Evolutionary conservation across 768 basidiomycete species (phyloP).

Genomic region (Lenzites betulinus): DNA sequence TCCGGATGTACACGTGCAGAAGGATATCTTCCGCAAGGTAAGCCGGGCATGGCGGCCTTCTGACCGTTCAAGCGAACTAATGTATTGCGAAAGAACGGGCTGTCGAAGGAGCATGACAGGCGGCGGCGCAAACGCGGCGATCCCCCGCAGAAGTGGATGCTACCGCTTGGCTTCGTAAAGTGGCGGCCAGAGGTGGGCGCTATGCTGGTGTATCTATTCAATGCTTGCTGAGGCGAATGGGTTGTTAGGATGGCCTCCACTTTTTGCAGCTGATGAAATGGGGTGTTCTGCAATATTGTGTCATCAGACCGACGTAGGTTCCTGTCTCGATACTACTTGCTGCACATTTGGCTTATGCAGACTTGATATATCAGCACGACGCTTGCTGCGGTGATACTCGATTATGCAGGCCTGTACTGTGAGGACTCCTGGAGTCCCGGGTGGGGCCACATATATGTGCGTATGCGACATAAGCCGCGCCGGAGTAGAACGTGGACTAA

Average conservation of each 20-base stretch:
- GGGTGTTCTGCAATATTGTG: conserved; percentile 74
- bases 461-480: conserved; percentile 19
- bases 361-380: conserved; percentile 45
- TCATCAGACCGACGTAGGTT: conserved; percentile 57
- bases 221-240: background rate
- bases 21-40: conserved; percentile 54
- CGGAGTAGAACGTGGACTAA: background rate
- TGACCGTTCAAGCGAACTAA: background rate
- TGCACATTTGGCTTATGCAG: background rate
- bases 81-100: conserved; percentile 36
- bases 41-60: background rate
- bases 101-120: conserved; percentile 58
- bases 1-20: conserved; percentile 61
- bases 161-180: conserved; percentile 63
- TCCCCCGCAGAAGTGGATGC: conserved; percentile 61
- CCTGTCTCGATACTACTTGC: background rate
- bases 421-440: conserved; percentile 66
- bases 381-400: conserved; percentile 58
- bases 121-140: conserved; percentile 46
- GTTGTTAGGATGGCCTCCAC: conserved; percentile 60
- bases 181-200: conserved; percentile 58
- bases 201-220: background rate
- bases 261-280: conserved; percentile 78
- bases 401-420: conserved; percentile 71
- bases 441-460: conserved; percentile 71